phyloP scores from a whole-genome alignment of 371 early-diverging fungal species.

The Chytridium lagenaria region DNA sequence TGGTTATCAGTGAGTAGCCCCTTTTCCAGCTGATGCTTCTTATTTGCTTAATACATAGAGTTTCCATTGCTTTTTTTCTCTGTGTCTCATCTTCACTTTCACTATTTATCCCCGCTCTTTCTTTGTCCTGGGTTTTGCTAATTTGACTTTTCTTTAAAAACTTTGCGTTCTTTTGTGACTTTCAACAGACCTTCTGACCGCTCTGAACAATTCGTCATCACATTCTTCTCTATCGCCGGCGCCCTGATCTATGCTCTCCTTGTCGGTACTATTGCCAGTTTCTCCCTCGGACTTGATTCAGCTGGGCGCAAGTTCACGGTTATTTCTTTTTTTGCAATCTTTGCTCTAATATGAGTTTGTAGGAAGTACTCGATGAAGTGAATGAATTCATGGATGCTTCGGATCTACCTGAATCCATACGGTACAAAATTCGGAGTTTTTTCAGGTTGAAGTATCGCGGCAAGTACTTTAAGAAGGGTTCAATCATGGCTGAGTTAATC shows the following conservation, averaged over 20 bases:
- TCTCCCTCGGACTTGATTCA: constrained; percentile 36
- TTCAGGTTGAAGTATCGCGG: constrained; percentile 39
- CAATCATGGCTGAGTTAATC: constrained; percentile 18
- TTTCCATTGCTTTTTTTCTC: neutral
- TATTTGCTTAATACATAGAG: neutral
- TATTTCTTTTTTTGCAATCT: constrained; percentile 7
- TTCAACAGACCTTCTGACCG: constrained; percentile 19
- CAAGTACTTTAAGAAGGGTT: constrained; percentile 32
- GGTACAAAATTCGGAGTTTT: constrained; percentile 21
- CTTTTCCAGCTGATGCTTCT: neutral
- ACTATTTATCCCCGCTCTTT: neutral
- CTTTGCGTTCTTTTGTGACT: too few species aligned
- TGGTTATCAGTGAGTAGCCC: constrained; percentile 6
- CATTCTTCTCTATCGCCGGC: constrained; percentile 25
- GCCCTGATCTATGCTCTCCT: constrained; percentile 37
- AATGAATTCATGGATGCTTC: constrained; percentile 36
- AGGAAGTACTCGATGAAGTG: constrained; percentile 48
- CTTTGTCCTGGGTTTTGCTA: neutral
- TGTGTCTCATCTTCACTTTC: neutral
- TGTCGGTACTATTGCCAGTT: constrained; percentile 27
- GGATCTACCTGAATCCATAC: neutral
- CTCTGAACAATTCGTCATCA: constrained; percentile 25
- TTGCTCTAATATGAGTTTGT: constrained; percentile 4
- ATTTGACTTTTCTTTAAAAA: neutral
- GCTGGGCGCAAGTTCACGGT: constrained; percentile 20